A percentile compares a stretch with the other conserved stretches of the same genome.
These are phyloP conservation scores for Dothistroma septosporum DNA, from an alignment of 2,329 filamentous ascomycete genomes.

Conservation along the genomic window DNA sequence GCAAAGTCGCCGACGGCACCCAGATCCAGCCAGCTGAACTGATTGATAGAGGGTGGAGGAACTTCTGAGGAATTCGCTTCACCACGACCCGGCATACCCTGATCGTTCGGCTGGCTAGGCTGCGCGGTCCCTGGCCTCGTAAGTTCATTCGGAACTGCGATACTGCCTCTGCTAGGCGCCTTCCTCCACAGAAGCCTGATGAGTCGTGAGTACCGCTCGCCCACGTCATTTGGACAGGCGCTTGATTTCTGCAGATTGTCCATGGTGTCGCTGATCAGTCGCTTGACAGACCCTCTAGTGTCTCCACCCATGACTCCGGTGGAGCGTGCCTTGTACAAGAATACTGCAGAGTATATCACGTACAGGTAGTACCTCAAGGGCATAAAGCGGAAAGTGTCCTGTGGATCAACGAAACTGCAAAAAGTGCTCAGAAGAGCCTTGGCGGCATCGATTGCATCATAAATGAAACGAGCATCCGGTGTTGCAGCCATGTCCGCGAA, in stretches of 20 bases:
- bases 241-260: constrained; percentile 57
- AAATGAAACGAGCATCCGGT: constrained; percentile 63
- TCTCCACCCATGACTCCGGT: constrained; percentile 56
- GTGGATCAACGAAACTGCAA: constrained; percentile 57
- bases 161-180: constrained; percentile 27
- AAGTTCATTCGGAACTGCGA: constrained; percentile 23
- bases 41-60: constrained; percentile 41
- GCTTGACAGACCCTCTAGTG: constrained; percentile 54
- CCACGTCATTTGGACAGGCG: constrained; percentile 56
- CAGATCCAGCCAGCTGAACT: constrained; percentile 60
- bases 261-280: constrained; percentile 56
- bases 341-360: constrained; percentile 61
- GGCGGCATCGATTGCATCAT: constrained; percentile 61
- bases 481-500: constrained; percentile 49
- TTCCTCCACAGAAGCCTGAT: constrained; percentile 58
- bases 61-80: constrained; percentile 18
- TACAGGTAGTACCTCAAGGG: constrained; percentile 61
- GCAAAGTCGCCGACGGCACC: constrained; percentile 57
- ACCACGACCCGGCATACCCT: constrained; percentile 3
- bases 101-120: constrained; percentile 11
- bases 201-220: constrained; percentile 58
- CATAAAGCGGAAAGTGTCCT: constrained; percentile 59
- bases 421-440: constrained; percentile 59
- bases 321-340: constrained; percentile 60
- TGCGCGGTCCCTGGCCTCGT: constrained; percentile 18